Base-by-base conservation (phyloP, 768 basidiomycete species). In the Lentinula edodes region DNA sequence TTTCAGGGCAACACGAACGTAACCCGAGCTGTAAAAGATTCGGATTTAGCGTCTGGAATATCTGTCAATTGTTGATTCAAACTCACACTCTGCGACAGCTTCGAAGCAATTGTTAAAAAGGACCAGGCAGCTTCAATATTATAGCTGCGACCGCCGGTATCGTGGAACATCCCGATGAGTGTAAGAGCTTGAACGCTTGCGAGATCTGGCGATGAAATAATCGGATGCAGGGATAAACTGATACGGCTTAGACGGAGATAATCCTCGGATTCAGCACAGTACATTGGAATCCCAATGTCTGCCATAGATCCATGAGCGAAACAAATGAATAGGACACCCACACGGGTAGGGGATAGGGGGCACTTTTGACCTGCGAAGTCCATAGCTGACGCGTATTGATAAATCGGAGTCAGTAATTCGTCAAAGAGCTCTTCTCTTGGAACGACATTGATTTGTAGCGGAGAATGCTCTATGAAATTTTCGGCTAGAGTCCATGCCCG, bases 401-500 rank as follows among this genome's bases (percentile, higher is more conserved):
- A 56, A 5, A 42, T 6, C 12, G 80, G 75, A 53, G 67, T 71
- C 58, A 83, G 74, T 2, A 78, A 75, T 54, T 75, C 75, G 63
- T 76, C 77, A 61, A 74, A 65, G 72, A 76, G 55, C 4, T 56
- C 55, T 23, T 56, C 55, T 8, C 39, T 41, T 16, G 41, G 1
- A 39, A 56, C 28, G 38, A 56, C 39, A 10, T 23, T 43, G 35
- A 32, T 12, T 18, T 43, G 39, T 13, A 48, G 20, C 18, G 81
- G 5, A 76, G 68, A 3, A 71, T 67, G n/a, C 77, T 74, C 75
- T 61, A 81, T 61, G 62, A 76, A 83, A 7, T 75, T 74, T 58
- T 83, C 79, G 48, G 74, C 76, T n/a, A 83, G 75, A 42, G 73
- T 65, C 56, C 72, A 72, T 7, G 81, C 81, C 35, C 74, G 75